Evolutionary conservation across 805 yeast species (phyloP), one percentile per base, ranked within the genome.

Genomic region (Sporopachydermia lactativora): DNA sequence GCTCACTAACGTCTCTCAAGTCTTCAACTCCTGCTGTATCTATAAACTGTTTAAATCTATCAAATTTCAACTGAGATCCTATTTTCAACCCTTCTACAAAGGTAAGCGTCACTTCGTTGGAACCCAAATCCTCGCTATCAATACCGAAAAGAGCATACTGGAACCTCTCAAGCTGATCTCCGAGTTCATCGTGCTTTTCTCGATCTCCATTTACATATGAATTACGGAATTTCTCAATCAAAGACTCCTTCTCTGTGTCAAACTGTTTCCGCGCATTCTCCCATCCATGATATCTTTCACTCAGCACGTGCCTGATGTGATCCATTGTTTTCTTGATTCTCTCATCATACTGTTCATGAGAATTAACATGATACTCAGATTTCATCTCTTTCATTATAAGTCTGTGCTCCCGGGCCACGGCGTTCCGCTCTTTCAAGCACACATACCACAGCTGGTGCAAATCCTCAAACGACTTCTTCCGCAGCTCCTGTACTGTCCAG

Each of bases 401-500:
- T 47, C 79, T 75, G 42, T 66, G 65, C 58, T 92, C 97, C 50
- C 95, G 71, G 24, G 75, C 76, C 42, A 89, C 59, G 11, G 74
- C 62, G 57, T 92, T 92, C 49, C 94, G 66, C 59, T 92, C 95
- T 55, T 75, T 81, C 48, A 89, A 61, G 49, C 88, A 75, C 36
- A 80, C 69, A 57, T 84, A 89, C 97, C 98, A 92, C 51, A 92
- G 65, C 31, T 76, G 72, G 59, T 92, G 98, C 50, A 92, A 65
- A 55, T 92, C 98, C 35, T 86, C 92, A 54, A 86, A 92, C 14
- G 84, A 75, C 59, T 92, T 92, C 46, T 94, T 71, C 57, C 98
- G 76, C 51, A 92, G 71, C 56, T 89, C 97, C 3, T 85, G 80
- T 41, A 86, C 68, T 4, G 80, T 62, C 98, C 98, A 92, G 3